These are phyloP conservation scores for Chaetomium fimeti DNA, from an alignment of 495 filamentous ascomycete genomes.

Conservation along the genomic window DNA sequence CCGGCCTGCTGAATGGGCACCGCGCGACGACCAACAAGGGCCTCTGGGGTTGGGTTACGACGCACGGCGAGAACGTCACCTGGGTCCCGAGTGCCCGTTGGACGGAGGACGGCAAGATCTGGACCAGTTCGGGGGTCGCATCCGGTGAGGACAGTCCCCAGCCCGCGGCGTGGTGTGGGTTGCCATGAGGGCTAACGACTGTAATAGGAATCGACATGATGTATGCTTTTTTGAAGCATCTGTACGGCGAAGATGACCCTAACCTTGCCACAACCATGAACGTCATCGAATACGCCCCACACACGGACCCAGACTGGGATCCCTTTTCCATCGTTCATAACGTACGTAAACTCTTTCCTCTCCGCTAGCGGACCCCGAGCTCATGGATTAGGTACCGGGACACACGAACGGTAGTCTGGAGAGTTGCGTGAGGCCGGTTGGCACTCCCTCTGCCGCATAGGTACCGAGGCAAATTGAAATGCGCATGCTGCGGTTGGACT, in stretches of 20 bases:
- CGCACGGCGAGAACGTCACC: constrained; percentile 45
- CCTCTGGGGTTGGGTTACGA: constrained; percentile 43
- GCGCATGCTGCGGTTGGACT: too few species aligned
- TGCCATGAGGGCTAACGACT: background rate
- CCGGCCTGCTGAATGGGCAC: constrained; percentile 59
- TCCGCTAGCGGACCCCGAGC: background rate
- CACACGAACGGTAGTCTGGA: constrained; percentile 5
- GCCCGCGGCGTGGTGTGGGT: background rate
- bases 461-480: background rate
- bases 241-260: constrained; percentile 46
- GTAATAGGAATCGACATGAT: constrained; percentile 66
- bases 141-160: constrained; percentile 4
- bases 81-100: constrained; percentile 65
- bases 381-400: constrained; percentile 4
- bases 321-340: constrained; percentile 35
- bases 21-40: constrained; percentile 58
- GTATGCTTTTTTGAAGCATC: constrained; percentile 50
- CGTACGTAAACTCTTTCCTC: constrained; percentile 5
- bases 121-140: constrained; percentile 47
- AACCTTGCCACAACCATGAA: constrained; percentile 17
- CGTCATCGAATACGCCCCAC: constrained; percentile 38
- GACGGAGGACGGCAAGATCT: constrained; percentile 65
- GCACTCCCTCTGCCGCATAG: background rate
- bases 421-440: constrained; percentile 9
- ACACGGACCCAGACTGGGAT: constrained; percentile 36